phyloP scores from a whole-genome alignment of 2,329 filamentous ascomycete genomes.

The Pseudovirgaria hyperparasitica region DNA sequence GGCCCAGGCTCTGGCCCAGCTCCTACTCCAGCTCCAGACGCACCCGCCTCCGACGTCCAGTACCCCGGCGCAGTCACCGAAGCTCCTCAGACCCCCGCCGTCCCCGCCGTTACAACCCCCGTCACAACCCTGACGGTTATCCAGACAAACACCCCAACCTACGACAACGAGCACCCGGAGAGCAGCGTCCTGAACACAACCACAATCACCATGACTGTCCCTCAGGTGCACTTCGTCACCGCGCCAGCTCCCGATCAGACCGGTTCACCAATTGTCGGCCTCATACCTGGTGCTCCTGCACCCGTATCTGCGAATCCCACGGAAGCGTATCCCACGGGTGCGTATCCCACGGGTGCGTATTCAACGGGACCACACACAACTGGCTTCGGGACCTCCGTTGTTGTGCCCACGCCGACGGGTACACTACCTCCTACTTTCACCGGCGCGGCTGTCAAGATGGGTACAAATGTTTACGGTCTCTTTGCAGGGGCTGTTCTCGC shows the following conservation, averaged over 20 bases:
- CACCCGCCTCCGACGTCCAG: constrained; percentile 8
- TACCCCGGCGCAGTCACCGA: neutral
- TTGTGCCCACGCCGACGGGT: constrained; percentile 13
- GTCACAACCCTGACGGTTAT: constrained; percentile 31
- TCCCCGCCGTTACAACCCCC: constrained; percentile 6
- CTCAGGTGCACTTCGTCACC: constrained; percentile 32
- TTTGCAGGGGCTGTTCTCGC: constrained; percentile 19
- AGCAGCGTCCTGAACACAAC: constrained; percentile 18
- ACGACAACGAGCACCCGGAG: constrained; percentile 14
- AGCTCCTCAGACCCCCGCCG: constrained; percentile 2
- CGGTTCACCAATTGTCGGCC: constrained; percentile 16
- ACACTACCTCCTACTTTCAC: constrained; percentile 15
- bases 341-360: constrained; percentile 1
- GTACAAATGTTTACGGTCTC: constrained; percentile 10
- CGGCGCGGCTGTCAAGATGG: constrained; percentile 17
- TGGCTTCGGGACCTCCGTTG: constrained; percentile 11
- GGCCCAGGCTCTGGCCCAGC: constrained; percentile 38
- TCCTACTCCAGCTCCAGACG: constrained; percentile 21
- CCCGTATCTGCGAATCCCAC: constrained; percentile 18
- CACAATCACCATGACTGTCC: constrained; percentile 31
- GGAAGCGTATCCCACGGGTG: constrained; percentile 2
- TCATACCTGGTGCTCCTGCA: constrained; percentile 22
- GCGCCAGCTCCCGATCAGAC: constrained; percentile 13
- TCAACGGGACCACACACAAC: constrained; percentile 12
- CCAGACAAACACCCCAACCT: constrained; percentile 20